Evolutionary conservation across 352 stramenopile genomes (phyloP).

Genomic region (Pythium chondricola): DNA sequence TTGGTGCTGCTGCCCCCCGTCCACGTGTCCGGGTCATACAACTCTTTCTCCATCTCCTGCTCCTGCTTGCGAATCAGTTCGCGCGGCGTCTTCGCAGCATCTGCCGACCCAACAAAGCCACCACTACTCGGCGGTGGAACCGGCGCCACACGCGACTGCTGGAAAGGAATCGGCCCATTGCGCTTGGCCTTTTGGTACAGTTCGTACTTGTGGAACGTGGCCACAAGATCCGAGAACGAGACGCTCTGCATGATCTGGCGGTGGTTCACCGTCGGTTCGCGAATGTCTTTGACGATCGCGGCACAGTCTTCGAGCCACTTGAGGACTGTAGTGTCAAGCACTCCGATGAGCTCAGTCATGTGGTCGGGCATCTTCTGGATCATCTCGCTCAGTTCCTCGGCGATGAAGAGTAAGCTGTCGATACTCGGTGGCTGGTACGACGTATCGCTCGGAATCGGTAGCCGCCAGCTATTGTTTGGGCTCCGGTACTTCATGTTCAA

Average conservation of each 20-base stretch:
- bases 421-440: slow-evolving; percentile 72
- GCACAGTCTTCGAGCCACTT: slow-evolving; percentile 73
- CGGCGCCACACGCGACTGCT: slow-evolving; percentile 35
- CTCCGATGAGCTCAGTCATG: slow-evolving; percentile 43
- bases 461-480: slow-evolving; percentile 30
- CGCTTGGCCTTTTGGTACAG: slow-evolving; percentile 55
- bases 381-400: slow-evolving; percentile 59
- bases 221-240: slow-evolving; percentile 47
- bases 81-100: background rate
- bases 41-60: slow-evolving; percentile 52
- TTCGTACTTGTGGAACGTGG: slow-evolving; percentile 63
- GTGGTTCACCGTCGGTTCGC: slow-evolving; percentile 70
- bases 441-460: slow-evolving; percentile 62
- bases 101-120: no score
- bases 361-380: slow-evolving; percentile 66
- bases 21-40: slow-evolving; percentile 55
- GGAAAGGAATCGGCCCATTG: slow-evolving; percentile 42
- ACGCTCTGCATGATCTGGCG: slow-evolving; percentile 50
- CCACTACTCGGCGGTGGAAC: background rate
- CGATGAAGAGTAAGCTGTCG: slow-evolving; percentile 68
- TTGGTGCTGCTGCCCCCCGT: slow-evolving; percentile 24
- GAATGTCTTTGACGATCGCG: slow-evolving; percentile 67
- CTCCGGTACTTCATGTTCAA: slow-evolving; percentile 49
- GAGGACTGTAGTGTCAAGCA: slow-evolving; percentile 55
- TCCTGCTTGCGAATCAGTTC: slow-evolving; percentile 49